A percentile compares a stretch with the other conserved stretches of the same genome.
Evolutionary conservation across 805 yeast genomes (phyloP).

Genomic region (Dipodascopsis uninucleata): DNA sequence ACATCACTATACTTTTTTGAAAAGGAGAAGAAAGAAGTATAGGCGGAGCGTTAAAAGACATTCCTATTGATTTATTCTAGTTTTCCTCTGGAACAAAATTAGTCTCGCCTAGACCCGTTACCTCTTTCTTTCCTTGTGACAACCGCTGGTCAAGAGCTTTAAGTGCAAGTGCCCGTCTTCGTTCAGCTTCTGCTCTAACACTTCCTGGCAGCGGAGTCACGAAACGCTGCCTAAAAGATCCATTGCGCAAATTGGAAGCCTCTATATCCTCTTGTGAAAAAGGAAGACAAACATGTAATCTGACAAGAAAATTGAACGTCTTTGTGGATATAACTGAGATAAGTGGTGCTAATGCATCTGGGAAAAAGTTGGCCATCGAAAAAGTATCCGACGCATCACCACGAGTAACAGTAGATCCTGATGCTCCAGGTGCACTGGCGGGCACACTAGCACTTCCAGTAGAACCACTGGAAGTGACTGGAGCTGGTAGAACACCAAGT

Average conservation of each 20-base stretch:
- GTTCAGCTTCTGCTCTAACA: conserved; percentile 37
- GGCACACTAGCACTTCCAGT: not conserved
- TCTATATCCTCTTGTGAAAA: conserved; percentile 26
- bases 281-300: conserved; percentile 21
- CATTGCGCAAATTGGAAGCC: conserved; percentile 22
- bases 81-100: conserved; percentile 23
- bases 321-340: conserved; percentile 20
- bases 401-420: conserved; percentile 35
- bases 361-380: conserved; percentile 80
- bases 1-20: too few relatives aligned
- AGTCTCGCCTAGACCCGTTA: conserved; percentile 19
- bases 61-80: too few relatives aligned
- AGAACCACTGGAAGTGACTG: conserved; percentile 14
- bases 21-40: too few relatives aligned
- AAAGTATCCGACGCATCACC: conserved; percentile 94
- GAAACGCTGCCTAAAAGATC: conserved; percentile 23
- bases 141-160: conserved; percentile 35
- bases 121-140: conserved; percentile 20
- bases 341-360: conserved; percentile 46
- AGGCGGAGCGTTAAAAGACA: too few relatives aligned
- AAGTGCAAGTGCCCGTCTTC: conserved; percentile 37
- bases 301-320: conserved; percentile 12
- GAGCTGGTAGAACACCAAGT: conserved; percentile 15
- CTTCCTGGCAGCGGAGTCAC: conserved; percentile 29
- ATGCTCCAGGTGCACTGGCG: not conserved